Conservation (phyloP, 305 asterid genomes). For the Salvia sclarea region DNA sequence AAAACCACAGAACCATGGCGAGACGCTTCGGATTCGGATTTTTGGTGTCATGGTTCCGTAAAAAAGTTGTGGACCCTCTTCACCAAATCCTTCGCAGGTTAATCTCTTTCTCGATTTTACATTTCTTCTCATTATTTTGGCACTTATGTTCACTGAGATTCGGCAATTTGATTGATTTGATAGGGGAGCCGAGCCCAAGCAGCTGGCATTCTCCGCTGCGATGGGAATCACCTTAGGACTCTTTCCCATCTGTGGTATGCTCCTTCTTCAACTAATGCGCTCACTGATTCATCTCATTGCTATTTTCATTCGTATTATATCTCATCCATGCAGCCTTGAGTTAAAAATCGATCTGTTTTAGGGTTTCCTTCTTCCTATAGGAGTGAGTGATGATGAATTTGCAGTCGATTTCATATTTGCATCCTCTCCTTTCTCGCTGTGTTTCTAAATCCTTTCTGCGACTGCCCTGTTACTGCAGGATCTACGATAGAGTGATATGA, state of each 20-base stretch:
- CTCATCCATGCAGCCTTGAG: conserved; percentile 10
- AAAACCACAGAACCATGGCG: conserved; percentile 29
- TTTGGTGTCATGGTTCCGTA: conserved; percentile 54
- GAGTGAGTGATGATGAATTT: not conserved
- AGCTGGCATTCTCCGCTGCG: conserved; percentile 83
- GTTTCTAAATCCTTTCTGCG: not conserved
- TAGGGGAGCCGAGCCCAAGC: conserved; percentile 96
- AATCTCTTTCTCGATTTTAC: conserved; percentile 5
- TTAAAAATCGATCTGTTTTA: conserved; percentile 5
- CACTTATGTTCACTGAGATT: not conserved
- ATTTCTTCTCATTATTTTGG: not conserved
- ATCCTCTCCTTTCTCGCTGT: conserved; percentile 1
- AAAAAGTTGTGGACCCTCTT: conserved; percentile 69
- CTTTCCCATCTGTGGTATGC: conserved; percentile 85
- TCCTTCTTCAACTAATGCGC: not conserved
- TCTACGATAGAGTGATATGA: not conserved
- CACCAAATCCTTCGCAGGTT: conserved; percentile 73
- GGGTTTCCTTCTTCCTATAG: not conserved
- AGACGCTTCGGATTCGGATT: conserved; percentile 42
- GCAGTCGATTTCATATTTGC: conserved; percentile 10
- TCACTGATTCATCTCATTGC: conserved; percentile 18
- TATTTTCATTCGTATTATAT: not conserved
- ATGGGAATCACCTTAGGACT: conserved; percentile 81
- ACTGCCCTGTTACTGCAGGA: conserved; percentile 2
- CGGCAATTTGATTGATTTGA: conserved; percentile 36